Percentiles rank a stretch among this genome's conserved stretches.
Conservation (phyloP, 306 rosid genomes). For the Senna tora region DNA sequence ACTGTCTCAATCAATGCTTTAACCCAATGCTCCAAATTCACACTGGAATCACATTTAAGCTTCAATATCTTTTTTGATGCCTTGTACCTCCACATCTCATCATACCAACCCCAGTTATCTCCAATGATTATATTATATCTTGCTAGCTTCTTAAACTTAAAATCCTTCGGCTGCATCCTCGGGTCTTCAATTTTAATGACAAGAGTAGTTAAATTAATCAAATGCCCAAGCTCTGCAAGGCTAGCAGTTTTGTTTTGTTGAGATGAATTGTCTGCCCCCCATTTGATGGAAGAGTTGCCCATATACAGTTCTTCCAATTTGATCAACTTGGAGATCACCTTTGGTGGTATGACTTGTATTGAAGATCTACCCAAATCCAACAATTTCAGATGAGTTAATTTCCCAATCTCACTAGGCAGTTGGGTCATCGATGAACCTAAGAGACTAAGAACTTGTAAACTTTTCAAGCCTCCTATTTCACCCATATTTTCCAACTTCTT, state of each 20-base stretch:
- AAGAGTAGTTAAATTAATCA: neutral
- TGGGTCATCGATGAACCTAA: neutral
- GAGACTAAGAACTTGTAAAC: neutral
- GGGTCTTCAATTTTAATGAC: neutral
- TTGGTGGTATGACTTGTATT: neutral
- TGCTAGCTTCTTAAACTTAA: neutral
- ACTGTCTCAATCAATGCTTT: neutral
- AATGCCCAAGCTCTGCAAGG: neutral
- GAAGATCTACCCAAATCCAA: neutral
- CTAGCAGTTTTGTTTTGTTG: neutral
- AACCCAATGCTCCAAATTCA: neutral
- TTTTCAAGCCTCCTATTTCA: neutral
- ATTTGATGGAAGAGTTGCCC: neutral
- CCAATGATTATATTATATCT: slow-evolving; percentile 14
- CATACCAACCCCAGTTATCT: too few relatives aligned
- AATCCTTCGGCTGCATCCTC: neutral
- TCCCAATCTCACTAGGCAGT: neutral
- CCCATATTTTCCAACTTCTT: neutral
- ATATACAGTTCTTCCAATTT: neutral
- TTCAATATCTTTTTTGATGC: neutral
- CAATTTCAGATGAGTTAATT: neutral
- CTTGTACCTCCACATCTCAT: too few relatives aligned
- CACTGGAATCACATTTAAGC: neutral
- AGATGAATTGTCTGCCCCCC: neutral
- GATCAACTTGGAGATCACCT: neutral